Base-by-base conservation (phyloP, 2,329 filamentous ascomycete species). In the Alternaria solani region DNA sequence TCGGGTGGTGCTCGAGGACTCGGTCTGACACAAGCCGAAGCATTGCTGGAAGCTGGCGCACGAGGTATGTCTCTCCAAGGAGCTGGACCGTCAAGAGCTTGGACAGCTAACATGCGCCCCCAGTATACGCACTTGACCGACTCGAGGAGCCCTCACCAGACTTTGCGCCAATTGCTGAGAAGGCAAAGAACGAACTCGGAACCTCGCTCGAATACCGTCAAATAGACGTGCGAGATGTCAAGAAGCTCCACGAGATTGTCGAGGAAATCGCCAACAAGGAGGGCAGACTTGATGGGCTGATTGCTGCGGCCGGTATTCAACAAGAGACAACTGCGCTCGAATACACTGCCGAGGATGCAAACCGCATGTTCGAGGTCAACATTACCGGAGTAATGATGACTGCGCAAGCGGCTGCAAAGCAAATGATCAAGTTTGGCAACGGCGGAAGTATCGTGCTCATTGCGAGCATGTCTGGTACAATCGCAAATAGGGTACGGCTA, bases 301-400 rank as follows among this genome's bases (percentile, higher is more conserved):
- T 97, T 48, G 89, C 89, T 0, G 89, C 89, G 0, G 90, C 89
- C 0, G 89, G 88, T 1, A 91, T 93, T 70, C 92, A 96, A 80
- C 91, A 96, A 78, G 92, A 96, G 80, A 93, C 88, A 0, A 81
- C 91, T 0, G 93, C 94, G 1, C 82, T 97, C 55, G 92, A 96
- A 49, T 96, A 96, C 75, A 82, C 83, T 2, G 81, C 84, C 53
- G 84, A 87, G 72, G 86, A 89, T 67, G 82, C 85, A 55, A 88
- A 88, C 67, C 83, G 80, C 57, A 89, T 89, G 86, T 85, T 89
- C 62, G 85, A 87, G 66, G 80, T 88, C 64, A 88, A 88, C 67
- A 81, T 88, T 51, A 88, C 86, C 0, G 87, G 87, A 9, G 85
- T 86, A 6, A 86, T 89, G 73, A 88, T 89, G 86, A 87, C 86